Percentiles rank a stretch among this genome's conserved stretches.
These are phyloP conservation scores for Phyllostachys edulis DNA, from an alignment of 176 grass and related monocot species.

Conservation along the genomic window DNA sequence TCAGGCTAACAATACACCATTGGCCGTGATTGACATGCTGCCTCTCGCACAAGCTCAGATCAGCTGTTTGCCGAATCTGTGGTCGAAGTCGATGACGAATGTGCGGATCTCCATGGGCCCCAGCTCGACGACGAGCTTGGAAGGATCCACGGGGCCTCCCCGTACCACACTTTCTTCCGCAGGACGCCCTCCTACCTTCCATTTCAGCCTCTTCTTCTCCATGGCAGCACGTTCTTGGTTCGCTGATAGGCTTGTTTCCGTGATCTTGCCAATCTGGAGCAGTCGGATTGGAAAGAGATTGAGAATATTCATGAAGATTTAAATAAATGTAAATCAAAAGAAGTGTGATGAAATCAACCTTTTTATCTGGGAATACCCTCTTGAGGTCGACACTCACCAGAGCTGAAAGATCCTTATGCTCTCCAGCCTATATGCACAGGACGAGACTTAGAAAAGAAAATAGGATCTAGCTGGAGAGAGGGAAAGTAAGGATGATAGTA, in stretches of 20 bases:
- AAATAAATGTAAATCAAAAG: not conserved
- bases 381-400: conserved; percentile 67
- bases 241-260: conserved; percentile 74
- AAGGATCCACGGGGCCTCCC: conserved; percentile 65
- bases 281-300: not conserved
- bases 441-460: conserved; percentile 7
- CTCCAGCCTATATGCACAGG: conserved; percentile 48
- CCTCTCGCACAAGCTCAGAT: not conserved
- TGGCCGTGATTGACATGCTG: not conserved
- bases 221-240: conserved; percentile 76
- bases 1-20: conserved; percentile 12
- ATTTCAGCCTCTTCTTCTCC: conserved; percentile 94
- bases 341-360: conserved; percentile 42
- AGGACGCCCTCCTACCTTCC: conserved; percentile 53
- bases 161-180: conserved; percentile 36
- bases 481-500: not conserved
- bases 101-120: conserved; percentile 96
- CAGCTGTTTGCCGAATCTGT: not conserved
- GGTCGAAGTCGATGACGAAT: conserved; percentile 58
- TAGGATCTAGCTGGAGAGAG: not conserved
- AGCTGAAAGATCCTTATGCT: conserved; percentile 81
- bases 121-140: conserved; percentile 57
- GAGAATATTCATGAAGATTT: not conserved
- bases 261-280: conserved; percentile 62
- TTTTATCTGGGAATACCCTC: conserved; percentile 75